phyloP scores from a whole-genome alignment of 495 filamentous ascomycete species.

The Penicillium steckii region DNA sequence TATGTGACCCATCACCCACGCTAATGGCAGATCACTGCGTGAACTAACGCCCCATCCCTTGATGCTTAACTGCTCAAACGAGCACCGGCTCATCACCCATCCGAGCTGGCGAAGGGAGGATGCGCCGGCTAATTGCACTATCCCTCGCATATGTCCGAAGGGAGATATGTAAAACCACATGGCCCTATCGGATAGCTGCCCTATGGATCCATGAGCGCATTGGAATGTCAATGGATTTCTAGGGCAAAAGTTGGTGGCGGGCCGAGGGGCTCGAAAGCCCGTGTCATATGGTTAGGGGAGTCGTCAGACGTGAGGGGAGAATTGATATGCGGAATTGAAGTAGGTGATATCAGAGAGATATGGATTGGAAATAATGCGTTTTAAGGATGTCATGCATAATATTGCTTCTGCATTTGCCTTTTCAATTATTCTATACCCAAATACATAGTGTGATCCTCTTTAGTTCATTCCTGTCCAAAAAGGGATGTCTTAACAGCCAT shows the following conservation, averaged over 20 bases:
- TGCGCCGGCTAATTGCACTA: constrained; percentile 2
- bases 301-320: constrained; percentile 13
- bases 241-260: constrained; percentile 10
- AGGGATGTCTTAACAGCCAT: constrained; percentile 3
- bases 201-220: constrained; percentile 3
- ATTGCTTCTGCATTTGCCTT: neutral
- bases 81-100: neutral
- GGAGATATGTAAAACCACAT: constrained; percentile 2
- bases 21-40: constrained; percentile 6
- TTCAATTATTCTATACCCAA: neutral
- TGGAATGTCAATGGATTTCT: constrained; percentile 12
- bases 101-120: neutral
- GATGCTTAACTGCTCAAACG: constrained; percentile 10
- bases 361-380: neutral
- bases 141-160: constrained; percentile 15
- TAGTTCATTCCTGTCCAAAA: constrained; percentile 1
- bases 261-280: neutral
- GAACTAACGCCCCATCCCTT: constrained; percentile 7
- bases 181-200: constrained; percentile 20
- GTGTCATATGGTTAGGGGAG: neutral
- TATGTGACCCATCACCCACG: constrained; percentile 5
- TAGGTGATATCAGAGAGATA: constrained; percentile 6
- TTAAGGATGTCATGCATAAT: neutral
- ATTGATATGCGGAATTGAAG: neutral
- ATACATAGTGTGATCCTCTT: neutral